A percentile compares a stretch with the other conserved stretches of the same genome.
These are phyloP conservation scores for Biscogniauxia mediterranea DNA, from an alignment of 2,329 filamentous ascomycete species.

Conservation along the genomic window DNA sequence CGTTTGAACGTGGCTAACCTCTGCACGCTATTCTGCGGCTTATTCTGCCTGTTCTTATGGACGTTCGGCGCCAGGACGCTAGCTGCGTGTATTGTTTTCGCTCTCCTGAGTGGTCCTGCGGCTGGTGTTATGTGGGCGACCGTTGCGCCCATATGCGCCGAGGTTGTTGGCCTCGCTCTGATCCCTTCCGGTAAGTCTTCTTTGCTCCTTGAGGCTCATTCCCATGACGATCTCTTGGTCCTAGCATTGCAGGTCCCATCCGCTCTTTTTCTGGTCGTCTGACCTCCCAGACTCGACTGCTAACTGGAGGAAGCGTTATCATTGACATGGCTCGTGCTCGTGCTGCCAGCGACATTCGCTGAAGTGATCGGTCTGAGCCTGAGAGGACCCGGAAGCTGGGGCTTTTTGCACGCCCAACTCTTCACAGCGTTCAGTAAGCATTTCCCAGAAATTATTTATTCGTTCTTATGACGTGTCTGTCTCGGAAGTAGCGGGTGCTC, in stretches of 20 bases:
- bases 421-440: conserved; percentile 52
- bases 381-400: conserved; percentile 38
- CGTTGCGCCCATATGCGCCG: conserved; percentile 67
- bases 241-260: background rate
- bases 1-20: conserved; percentile 69
- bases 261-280: background rate
- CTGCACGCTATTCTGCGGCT: conserved; percentile 61
- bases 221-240: background rate
- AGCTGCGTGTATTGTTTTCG: conserved; percentile 69
- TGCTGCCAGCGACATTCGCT: conserved; percentile 68
- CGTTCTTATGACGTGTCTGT: too few relatives aligned
- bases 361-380: conserved; percentile 63
- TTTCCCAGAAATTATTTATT: too few relatives aligned
- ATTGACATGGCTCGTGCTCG: conserved; percentile 69
- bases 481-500: too few relatives aligned
- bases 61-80: conserved; percentile 63
- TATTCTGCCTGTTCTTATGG: conserved; percentile 72
- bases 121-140: conserved; percentile 71
- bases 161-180: conserved; percentile 69
- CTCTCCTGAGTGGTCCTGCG: conserved; percentile 63
- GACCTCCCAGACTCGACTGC: background rate
- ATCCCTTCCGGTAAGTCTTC: conserved; percentile 56
- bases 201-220: background rate
- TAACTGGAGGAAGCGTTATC: conserved; percentile 47
- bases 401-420: conserved; percentile 53